Base-by-base conservation (phyloP, 495 filamentous ascomycete species). In the Lichenothelia convexa region DNA sequence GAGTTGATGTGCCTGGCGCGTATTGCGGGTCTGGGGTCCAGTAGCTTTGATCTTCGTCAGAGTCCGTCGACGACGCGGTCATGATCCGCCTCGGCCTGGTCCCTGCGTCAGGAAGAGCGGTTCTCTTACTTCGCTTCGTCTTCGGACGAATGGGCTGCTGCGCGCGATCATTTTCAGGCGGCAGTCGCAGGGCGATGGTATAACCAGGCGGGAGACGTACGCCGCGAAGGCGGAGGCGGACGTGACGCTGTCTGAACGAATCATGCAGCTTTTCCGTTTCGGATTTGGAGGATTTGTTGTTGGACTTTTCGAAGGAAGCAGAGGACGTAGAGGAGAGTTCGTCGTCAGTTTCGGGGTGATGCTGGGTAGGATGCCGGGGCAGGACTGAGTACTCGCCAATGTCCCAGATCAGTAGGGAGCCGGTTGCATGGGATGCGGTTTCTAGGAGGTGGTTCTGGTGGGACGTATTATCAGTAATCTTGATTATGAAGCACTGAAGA, bases 401-500 rank as follows among this genome's bases (percentile, higher is more conserved):
- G 39, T 80, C 75, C 75, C 74, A 80, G 23, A 80, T 73, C 11
- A 80, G 63, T 12, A 80, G 56, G 12, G 68, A 75, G 1, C 75
- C 75, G 0, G 71, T 76, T 9, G 55, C 54, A 8, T 42, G 32
- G 2, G 68, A 73, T 5, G 68, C 74, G 0, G 70, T 73, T 45
- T 80, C 75, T 31, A 75, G 67, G 5, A 78, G 63, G 49, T 80
- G 71, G 39, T 75, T 78, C 70, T 78, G 37, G 17, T 8, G 9
- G n/a, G n/a, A n/a, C n/a, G n/a, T n/a, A 46, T 16, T 29, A 27
- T n/a, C n/a, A 15, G 23, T 32, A 45, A 40, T 9, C 4, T 18
- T 19, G 21, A 9, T 30, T 44, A 9, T 18, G 9, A 9, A 35
- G 21, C 17, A 32, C 6, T 23, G 5, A 24, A 20, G 29, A 21